Evolutionary conservation across 441 rosid species (phyloP), one percentile per base, ranked within the genome.

Genomic region (Macaranga tanarius): DNA sequence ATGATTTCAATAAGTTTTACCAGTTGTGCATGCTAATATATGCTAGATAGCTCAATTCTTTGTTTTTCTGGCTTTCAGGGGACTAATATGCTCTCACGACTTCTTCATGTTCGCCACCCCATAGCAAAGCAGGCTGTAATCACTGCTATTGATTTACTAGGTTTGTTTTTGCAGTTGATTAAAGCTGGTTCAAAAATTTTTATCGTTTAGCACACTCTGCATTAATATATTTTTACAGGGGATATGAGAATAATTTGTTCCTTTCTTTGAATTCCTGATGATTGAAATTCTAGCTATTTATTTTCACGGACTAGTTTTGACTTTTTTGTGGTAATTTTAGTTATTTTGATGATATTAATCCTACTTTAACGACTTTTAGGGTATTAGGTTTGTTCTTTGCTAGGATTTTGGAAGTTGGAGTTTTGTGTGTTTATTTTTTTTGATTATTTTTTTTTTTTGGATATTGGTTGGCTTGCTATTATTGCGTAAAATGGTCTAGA

Each of bases 111-210:
- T 70, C 88, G 93, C 59, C 87, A 90, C 69, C 97, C 90, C 71
- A 89, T 95, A 67, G 97, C 99, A 79, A 96, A 93, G 84, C 97
- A 93, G 85, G 99, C 99, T 73, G 98, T 96, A 74, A 96, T 96
- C 75, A 93, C 97, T 73, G 99, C 99, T 73, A 96, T 96, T 77
- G 93, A 93, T 83, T 89, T 93, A 76, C 89, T 96, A 85, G 99
- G 99, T 96, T 78, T 75, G 90, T 81, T 69, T 7, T 28, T 67
- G 42, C 61, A 56, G 25, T 51, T 55, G 48, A 66, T 50, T 65
- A 15, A 25, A 42, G 19, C 52, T 57, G 48, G 38, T 22, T n/a
- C 44, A 60, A 13, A 12, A 42, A 13, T 45, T 47, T 50, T 47
- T 44, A 1, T 23, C 5, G 61, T 52, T 38, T 5, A 40, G 3